Percentiles rank a stretch among this genome's conserved stretches.
These are phyloP conservation scores for Eutrema salsugineum DNA, from an alignment of 441 rosid genomes.

Conservation along the genomic window DNA sequence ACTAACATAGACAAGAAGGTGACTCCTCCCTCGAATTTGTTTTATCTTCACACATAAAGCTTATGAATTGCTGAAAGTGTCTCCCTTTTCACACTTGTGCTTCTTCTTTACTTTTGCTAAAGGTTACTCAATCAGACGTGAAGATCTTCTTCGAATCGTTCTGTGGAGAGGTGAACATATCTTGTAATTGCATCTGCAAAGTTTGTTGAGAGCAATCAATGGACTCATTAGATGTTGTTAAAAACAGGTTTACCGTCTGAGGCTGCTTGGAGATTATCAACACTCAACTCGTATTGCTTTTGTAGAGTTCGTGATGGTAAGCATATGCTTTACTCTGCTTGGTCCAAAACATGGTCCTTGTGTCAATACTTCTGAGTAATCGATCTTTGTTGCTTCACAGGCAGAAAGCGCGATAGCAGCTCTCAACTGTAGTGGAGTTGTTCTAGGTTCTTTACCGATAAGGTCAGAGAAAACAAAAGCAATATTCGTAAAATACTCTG, in stretches of 20 bases:
- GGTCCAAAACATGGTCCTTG: background rate
- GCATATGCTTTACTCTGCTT: background rate
- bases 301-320: conserved; percentile 80
- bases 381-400: conserved; percentile 51
- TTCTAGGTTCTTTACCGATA: conserved; percentile 55
- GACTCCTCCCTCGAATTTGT: background rate
- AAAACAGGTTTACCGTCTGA: conserved; percentile 69
- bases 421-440: conserved; percentile 84
- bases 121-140: conserved; percentile 84
- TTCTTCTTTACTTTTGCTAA: conserved; percentile 15
- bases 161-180: conserved; percentile 75
- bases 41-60: conserved; percentile 37
- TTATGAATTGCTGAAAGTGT: conserved; percentile 42
- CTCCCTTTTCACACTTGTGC: conserved; percentile 15
- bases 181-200: background rate
- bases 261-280: conserved; percentile 86
- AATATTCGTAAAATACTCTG: background rate
- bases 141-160: conserved; percentile 71
- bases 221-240: background rate
- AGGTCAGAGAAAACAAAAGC: conserved; percentile 13
- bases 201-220: background rate
- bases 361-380: conserved; percentile 34
- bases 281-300: conserved; percentile 91
- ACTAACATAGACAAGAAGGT: conserved; percentile 95
- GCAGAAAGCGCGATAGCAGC: conserved; percentile 91